phyloP scores from a whole-genome alignment of 106 monocot species.

The Acorus calamus region DNA sequence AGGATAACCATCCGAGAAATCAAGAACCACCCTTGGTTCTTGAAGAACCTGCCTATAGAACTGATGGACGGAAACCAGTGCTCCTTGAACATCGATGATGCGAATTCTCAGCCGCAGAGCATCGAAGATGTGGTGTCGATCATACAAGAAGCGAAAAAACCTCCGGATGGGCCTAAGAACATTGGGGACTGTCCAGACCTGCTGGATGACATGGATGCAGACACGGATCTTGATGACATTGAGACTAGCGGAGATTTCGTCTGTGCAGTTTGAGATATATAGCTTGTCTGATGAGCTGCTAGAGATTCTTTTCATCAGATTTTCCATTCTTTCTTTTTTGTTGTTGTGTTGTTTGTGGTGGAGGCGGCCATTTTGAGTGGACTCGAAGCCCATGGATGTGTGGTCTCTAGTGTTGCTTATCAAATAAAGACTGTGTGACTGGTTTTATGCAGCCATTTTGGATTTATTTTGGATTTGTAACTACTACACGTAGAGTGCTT shows the following conservation, averaged over 20 bases:
- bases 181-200: slow-evolving; percentile 36
- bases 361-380: neutral
- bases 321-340: neutral
- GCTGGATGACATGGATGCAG: slow-evolving; percentile 47
- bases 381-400: too few species aligned
- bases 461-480: too few species aligned
- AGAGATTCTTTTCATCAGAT: too few species aligned
- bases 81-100: slow-evolving; percentile 5
- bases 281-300: too few species aligned
- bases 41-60: too few species aligned
- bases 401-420: too few species aligned
- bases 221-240: slow-evolving; percentile 63
- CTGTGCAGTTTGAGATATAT: slow-evolving; percentile 25
- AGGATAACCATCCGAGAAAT: too few species aligned
- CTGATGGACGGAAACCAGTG: slow-evolving; percentile 6
- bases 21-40: too few species aligned
- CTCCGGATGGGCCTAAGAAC: slow-evolving; percentile 15
- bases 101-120: slow-evolving; percentile 36
- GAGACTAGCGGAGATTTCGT: slow-evolving; percentile 81
- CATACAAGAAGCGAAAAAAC: slow-evolving; percentile 60
- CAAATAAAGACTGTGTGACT: too few species aligned
- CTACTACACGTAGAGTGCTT: too few species aligned
- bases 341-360: neutral
- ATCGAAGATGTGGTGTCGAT: slow-evolving; percentile 52
- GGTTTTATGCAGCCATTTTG: too few species aligned